Conservation (phyloP, 2,329 filamentous ascomycete genomes). For the Venturiaceae sp. region DNA sequence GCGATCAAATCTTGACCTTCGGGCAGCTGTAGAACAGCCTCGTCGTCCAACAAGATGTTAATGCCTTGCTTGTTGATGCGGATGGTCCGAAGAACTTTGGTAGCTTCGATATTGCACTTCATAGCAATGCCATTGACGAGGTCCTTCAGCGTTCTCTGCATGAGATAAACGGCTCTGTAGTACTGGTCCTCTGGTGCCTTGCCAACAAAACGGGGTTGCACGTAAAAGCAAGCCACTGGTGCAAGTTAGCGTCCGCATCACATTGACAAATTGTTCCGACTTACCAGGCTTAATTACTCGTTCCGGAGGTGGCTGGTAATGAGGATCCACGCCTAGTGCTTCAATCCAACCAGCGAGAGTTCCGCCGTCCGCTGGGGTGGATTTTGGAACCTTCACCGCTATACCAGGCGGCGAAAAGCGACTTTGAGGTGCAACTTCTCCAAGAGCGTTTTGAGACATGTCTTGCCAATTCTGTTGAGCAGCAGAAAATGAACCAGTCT, state of each 20-base stretch:
- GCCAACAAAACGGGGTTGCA: slow-evolving; percentile 48
- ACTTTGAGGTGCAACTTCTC: slow-evolving; percentile 29
- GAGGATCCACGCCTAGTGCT: slow-evolving; percentile 77
- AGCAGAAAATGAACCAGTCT: slow-evolving; percentile 30
- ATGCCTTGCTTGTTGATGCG: slow-evolving; percentile 66
- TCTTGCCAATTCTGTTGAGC: slow-evolving; percentile 48
- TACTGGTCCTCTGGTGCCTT: slow-evolving; percentile 46
- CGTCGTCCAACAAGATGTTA: slow-evolving; percentile 81
- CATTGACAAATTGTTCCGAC: slow-evolving; percentile 16
- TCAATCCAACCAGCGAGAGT: slow-evolving; percentile 80
- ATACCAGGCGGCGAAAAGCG: slow-evolving; percentile 16
- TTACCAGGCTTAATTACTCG: slow-evolving; percentile 56
- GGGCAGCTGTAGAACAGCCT: slow-evolving; percentile 70
- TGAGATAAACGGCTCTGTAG: slow-evolving; percentile 79
- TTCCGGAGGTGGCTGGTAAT: slow-evolving; percentile 72
- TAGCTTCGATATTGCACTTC: slow-evolving; percentile 73
- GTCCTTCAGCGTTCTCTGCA: slow-evolving; percentile 64
- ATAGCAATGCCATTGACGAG: slow-evolving; percentile 61
- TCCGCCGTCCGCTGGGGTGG: slow-evolving; percentile 45
- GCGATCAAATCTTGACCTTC: slow-evolving; percentile 87
- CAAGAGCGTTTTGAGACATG: slow-evolving; percentile 42
- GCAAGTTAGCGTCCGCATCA: slow-evolving; percentile 8
- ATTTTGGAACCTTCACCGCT: slow-evolving; percentile 44
- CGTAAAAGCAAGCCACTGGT: slow-evolving; percentile 78
- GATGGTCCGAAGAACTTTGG: slow-evolving; percentile 59